Evolutionary conservation across 2,329 filamentous ascomycete species (phyloP).

Genomic region (Epichloe glyceriae): DNA sequence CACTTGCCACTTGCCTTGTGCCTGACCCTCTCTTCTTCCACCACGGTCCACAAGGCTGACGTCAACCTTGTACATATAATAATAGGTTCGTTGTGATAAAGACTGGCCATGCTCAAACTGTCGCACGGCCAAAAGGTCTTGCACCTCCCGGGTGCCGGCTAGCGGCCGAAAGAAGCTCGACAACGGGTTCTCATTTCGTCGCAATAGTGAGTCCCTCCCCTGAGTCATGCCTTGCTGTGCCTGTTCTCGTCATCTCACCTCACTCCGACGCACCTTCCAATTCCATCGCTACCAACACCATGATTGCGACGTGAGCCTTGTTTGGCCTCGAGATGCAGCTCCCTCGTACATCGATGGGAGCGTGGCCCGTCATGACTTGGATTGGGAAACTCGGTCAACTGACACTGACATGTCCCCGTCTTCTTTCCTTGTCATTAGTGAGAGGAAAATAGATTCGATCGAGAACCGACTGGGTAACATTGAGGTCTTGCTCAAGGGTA

Average conservation of each 20-base stretch:
- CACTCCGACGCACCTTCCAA: neutral
- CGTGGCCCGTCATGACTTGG: neutral
- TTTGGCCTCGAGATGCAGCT: neutral
- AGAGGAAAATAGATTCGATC: slow-evolving; percentile 39
- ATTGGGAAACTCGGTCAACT: neutral
- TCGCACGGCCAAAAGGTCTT: slow-evolving; percentile 36
- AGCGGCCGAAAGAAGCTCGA: slow-evolving; percentile 40
- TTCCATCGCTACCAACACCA: neutral
- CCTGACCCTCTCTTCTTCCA: neutral
- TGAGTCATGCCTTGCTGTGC: neutral
- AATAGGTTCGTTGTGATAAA: slow-evolving; percentile 45
- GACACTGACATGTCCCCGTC: neutral
- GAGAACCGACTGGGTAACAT: slow-evolving; percentile 32
- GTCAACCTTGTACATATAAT: neutral
- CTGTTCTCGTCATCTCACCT: neutral
- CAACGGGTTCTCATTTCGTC: slow-evolving; percentile 47
- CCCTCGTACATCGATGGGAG: neutral
- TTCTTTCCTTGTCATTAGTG: slow-evolving; percentile 20
- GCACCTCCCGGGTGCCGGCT: slow-evolving; percentile 40
- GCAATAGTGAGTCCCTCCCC: slow-evolving; percentile 37
- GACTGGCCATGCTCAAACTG: slow-evolving; percentile 46
- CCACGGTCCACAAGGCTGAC: slow-evolving; percentile 4
- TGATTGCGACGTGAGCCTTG: neutral
- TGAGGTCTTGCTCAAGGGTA: slow-evolving; percentile 27
- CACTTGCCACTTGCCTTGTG: no score